Evolutionary conservation across 108 stramenopile genomes (phyloP).

Genomic region (Conticribra guillardii): DNA sequence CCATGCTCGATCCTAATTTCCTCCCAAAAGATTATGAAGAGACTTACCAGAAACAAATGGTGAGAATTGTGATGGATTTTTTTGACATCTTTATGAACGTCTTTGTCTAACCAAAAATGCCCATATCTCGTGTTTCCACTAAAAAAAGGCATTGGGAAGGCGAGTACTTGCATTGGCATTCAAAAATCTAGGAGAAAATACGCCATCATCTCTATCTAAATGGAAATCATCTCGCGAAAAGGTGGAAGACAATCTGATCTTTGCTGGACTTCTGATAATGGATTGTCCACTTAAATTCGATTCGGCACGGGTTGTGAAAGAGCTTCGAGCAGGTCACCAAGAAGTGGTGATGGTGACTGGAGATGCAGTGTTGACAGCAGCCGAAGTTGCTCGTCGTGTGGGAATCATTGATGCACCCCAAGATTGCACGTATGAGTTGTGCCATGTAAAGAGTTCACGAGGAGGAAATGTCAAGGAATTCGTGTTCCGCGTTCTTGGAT

Average conservation of each 20-base stretch:
- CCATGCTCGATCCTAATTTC: constrained; percentile 59
- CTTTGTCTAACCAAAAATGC: no score
- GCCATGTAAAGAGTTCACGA: constrained; percentile 2
- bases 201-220: constrained; percentile 24
- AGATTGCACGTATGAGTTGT: constrained; percentile 45
- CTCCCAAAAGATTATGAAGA: constrained; percentile 82
- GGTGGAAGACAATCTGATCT: constrained; percentile 74
- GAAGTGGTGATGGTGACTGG: constrained; percentile 95
- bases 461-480: constrained; percentile 7
- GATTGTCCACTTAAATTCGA: constrained; percentile 94
- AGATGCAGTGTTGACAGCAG: constrained; percentile 94
- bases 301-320: constrained; percentile 82
- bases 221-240: constrained; percentile 50
- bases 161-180: constrained; percentile 90
- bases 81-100: no score
- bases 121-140: no score
- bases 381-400: constrained; percentile 90
- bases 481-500: constrained; percentile 23
- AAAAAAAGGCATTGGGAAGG: constrained; percentile 65
- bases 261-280: constrained; percentile 94
- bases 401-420: constrained; percentile 59
- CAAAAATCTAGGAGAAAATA: constrained; percentile 43
- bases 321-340: constrained; percentile 75
- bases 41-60: constrained; percentile 84
- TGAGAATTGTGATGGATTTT: no score